These are phyloP conservation scores for Fraxinus angustifolia DNA, from an alignment of 305 asterid species.

Conservation along the genomic window DNA sequence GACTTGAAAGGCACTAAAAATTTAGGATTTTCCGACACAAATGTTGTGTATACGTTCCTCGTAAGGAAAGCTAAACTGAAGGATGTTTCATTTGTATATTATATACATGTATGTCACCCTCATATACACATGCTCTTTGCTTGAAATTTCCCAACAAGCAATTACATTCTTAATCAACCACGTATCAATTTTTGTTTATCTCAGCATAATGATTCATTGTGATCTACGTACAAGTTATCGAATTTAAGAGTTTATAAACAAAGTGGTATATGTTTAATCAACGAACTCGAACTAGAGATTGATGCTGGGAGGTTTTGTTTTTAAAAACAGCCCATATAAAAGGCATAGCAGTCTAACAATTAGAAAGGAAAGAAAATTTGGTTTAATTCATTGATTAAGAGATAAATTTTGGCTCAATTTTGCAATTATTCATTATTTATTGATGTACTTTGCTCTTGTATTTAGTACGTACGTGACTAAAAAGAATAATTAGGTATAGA, in stretches of 20 bases:
- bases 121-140: constrained; percentile 33
- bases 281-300: neutral
- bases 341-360: neutral
- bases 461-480: neutral
- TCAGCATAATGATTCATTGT: neutral
- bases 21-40: neutral
- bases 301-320: neutral
- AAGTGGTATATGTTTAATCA: neutral
- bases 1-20: constrained; percentile 4
- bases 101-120: constrained; percentile 16
- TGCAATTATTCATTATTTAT: neutral
- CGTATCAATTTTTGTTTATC: constrained; percentile 7
- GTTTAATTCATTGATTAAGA: neutral
- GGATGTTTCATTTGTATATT: constrained; percentile 1
- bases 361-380: neutral
- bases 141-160: constrained; percentile 26
- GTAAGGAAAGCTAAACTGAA: constrained; percentile 26
- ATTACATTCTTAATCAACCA: constrained; percentile 26
- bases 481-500: too few species aligned
- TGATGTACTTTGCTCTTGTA: neutral
- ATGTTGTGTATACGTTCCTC: constrained; percentile 30
- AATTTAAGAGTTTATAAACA: neutral
- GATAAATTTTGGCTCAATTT: too few species aligned
- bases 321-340: neutral
- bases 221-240: neutral